phyloP scores from a whole-genome alignment of 345 rosid species.

The Eucalyptus viminalis region DNA sequence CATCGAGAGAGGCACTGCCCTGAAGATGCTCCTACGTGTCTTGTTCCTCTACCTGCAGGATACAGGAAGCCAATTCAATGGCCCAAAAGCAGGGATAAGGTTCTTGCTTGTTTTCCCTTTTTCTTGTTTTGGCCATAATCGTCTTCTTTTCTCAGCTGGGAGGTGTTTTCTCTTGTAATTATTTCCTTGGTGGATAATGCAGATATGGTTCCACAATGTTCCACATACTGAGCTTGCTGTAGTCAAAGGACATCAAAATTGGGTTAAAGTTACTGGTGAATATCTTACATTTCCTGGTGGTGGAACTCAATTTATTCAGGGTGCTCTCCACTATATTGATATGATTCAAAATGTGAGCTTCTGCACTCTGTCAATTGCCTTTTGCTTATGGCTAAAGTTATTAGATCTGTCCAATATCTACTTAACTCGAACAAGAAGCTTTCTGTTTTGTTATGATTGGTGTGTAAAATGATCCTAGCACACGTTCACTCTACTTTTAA shows the following conservation, averaged over 20 bases:
- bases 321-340: conserved; percentile 45
- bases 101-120: not conserved
- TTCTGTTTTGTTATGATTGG: not conserved
- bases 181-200: not conserved
- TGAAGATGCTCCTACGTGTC: conserved; percentile 65
- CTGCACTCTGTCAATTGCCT: not conserved
- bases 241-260: conserved; percentile 68
- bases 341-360: conserved; percentile 25
- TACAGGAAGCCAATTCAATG: conserved; percentile 57
- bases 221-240: conserved; percentile 64
- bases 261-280: conserved; percentile 52
- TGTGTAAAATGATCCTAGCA: not conserved
- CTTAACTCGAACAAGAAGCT: not conserved
- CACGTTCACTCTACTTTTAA: not conserved
- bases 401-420: not conserved
- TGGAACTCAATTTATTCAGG: conserved; percentile 43
- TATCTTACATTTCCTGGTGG: conserved; percentile 50
- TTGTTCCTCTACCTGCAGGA: conserved; percentile 76
- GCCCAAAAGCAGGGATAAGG: conserved; percentile 75
- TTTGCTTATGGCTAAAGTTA: not conserved
- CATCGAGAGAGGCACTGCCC: conserved; percentile 97
- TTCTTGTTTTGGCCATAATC: not conserved
- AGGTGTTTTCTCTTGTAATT: not conserved
- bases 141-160: not conserved
- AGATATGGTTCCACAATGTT: conserved; percentile 65